Evolutionary conservation across 495 filamentous ascomycete genomes (phyloP).

Genomic region (Recurvomyces mirabilis): DNA sequence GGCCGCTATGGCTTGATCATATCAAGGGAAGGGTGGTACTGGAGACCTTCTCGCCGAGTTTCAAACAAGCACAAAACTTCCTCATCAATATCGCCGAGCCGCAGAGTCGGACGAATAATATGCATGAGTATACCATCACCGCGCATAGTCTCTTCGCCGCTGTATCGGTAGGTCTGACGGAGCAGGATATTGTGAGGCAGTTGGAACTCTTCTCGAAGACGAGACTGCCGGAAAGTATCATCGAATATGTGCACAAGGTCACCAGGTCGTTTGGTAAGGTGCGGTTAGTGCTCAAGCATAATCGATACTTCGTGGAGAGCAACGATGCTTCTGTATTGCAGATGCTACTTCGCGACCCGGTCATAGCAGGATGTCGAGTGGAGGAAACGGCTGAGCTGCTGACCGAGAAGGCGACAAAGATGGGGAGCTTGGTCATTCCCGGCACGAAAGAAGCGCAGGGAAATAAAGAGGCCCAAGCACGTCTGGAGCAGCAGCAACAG

Average conservation of each 20-base stretch:
- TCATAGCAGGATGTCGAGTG: slow-evolving; percentile 52
- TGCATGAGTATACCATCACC: slow-evolving; percentile 90
- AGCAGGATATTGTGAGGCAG: slow-evolving; percentile 79
- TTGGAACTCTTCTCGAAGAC: slow-evolving; percentile 83
- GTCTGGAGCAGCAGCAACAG: slow-evolving; percentile 33
- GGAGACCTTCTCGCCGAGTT: slow-evolving; percentile 86
- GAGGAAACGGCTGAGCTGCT: slow-evolving; percentile 61
- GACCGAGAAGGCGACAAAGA: slow-evolving; percentile 69
- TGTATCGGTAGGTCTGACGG: slow-evolving; percentile 77
- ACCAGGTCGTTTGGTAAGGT: slow-evolving; percentile 91
- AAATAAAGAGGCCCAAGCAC: slow-evolving; percentile 48
- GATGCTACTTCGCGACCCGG: slow-evolving; percentile 61
- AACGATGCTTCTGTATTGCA: slow-evolving; percentile 76
- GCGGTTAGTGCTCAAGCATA: slow-evolving; percentile 88
- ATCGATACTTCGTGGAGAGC: slow-evolving; percentile 87
- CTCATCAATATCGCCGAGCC: slow-evolving; percentile 93
- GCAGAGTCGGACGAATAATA: slow-evolving; percentile 68
- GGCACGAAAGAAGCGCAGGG: slow-evolving; percentile 90
- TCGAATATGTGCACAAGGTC: slow-evolving; percentile 66
- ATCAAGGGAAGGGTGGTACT: slow-evolving; percentile 73
- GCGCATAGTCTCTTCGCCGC: slow-evolving; percentile 89
- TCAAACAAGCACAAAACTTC: slow-evolving; percentile 82
- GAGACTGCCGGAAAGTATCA: slow-evolving; percentile 64
- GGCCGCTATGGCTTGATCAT: slow-evolving; percentile 89
- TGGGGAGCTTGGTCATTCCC: slow-evolving; percentile 85